Percentiles rank a stretch among this genome's conserved stretches.
phyloP scores from a whole-genome alignment of 208 protist genomes.

The Leishmania tarentolae region DNA sequence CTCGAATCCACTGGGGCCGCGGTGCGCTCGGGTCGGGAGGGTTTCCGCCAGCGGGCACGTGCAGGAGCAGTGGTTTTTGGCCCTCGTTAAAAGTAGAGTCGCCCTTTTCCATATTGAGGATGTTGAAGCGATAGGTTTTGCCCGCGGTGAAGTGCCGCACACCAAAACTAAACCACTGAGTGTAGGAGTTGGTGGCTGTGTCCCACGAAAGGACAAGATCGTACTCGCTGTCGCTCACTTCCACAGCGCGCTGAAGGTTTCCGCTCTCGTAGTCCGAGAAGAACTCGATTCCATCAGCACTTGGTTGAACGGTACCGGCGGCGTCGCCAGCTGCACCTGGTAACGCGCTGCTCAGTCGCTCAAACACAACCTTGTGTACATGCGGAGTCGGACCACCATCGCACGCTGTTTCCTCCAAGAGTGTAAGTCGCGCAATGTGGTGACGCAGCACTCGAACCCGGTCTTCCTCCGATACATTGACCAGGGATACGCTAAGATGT shows the following conservation, averaged over 20 bases:
- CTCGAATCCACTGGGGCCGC: slow-evolving; percentile 49
- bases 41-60: slow-evolving; percentile 38
- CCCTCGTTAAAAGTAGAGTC: slow-evolving; percentile 96
- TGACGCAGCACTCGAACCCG: slow-evolving; percentile 53
- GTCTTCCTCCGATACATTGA: slow-evolving; percentile 36
- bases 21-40: not conserved
- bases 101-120: slow-evolving; percentile 96
- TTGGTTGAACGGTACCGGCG: not conserved
- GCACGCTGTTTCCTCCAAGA: slow-evolving; percentile 33
- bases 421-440: slow-evolving; percentile 59
- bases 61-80: slow-evolving; percentile 91
- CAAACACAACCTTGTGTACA: slow-evolving; percentile 30
- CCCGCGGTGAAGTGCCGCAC: slow-evolving; percentile 68
- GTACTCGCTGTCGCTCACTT: slow-evolving; percentile 90
- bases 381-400: slow-evolving; percentile 42
- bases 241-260: slow-evolving; percentile 93
- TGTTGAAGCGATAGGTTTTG: slow-evolving; percentile 94
- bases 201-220: slow-evolving; percentile 94
- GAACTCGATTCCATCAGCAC: slow-evolving; percentile 70
- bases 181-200: slow-evolving; percentile 94
- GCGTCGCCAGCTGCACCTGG: not conserved
- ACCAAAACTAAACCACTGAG: slow-evolving; percentile 98
- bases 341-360: slow-evolving; percentile 17
- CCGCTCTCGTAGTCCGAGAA: slow-evolving; percentile 94
- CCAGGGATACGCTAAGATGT: slow-evolving; percentile 29